Evolutionary conservation across 768 basidiomycete genomes (phyloP).

Genomic region (Amanita pallidorosea): DNA sequence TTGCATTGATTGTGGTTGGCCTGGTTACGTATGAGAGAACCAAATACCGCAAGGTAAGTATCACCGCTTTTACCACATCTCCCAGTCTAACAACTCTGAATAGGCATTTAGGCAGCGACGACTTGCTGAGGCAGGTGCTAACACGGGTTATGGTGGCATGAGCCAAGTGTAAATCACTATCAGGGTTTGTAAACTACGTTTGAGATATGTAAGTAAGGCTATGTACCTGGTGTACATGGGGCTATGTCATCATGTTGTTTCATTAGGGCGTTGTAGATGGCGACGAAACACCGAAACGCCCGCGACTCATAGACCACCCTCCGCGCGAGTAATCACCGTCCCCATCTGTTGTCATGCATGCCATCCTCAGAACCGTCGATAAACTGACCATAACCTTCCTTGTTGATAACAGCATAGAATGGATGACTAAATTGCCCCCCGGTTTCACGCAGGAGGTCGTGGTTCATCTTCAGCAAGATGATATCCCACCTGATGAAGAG

Average conservation of each 20-base stretch:
- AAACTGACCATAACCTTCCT: constrained; percentile 47
- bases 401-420: constrained; percentile 75
- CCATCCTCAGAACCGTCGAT: constrained; percentile 20
- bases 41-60: constrained; percentile 70
- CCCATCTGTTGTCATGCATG: background rate
- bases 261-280: background rate
- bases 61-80: background rate
- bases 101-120: constrained; percentile 70
- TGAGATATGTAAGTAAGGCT: background rate
- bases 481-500: constrained; percentile 27
- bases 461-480: constrained; percentile 42
- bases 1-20: constrained; percentile 71
- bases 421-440: constrained; percentile 74
- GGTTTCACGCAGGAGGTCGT: constrained; percentile 67
- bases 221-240: constrained; percentile 2
- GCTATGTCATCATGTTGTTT: too few relatives aligned
- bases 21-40: constrained; percentile 84
- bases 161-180: constrained; percentile 19
- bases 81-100: background rate
- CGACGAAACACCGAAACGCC: too few relatives aligned
- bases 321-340: background rate
- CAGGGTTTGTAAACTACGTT: background rate
- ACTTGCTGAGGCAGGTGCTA: constrained; percentile 51
- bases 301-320: background rate
- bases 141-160: constrained; percentile 53